Percentiles rank a stretch among this genome's conserved stretches.
phyloP scores from a whole-genome alignment of 1,284 basidiomycete genomes.

The Bjerkandera adusta region DNA sequence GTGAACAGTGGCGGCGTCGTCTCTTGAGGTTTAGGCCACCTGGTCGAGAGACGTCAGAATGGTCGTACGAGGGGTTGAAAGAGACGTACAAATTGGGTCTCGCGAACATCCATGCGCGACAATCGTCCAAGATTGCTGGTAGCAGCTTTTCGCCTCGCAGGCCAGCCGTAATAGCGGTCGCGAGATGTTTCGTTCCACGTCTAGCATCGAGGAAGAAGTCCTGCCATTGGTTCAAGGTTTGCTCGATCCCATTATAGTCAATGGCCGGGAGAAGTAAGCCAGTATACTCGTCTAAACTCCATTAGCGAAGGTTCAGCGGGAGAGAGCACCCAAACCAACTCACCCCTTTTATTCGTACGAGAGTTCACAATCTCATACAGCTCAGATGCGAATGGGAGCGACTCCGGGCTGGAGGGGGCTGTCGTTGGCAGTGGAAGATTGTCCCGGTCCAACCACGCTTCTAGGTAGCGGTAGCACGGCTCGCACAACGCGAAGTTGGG shows the following conservation, averaged over 20 bases:
- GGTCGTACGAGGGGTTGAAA: background rate
- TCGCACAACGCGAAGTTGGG: conserved; percentile 9
- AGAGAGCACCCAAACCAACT: background rate
- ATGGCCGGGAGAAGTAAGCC: conserved; percentile 9
- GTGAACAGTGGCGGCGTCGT: background rate
- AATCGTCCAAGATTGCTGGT: conserved; percentile 10
- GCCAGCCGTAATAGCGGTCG: conserved; percentile 4
- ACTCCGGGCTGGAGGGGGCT: background rate
- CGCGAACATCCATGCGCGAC: conserved; percentile 16
- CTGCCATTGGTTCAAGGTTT: conserved; percentile 12
- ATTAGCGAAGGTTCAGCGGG: background rate
- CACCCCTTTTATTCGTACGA: conserved; percentile 3
- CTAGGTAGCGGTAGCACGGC: conserved; percentile 8
- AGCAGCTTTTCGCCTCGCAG: conserved; percentile 9
- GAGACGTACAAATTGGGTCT: conserved; percentile 12
- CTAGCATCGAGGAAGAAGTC: conserved; percentile 4
- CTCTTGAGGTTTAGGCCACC: conserved; percentile 1
- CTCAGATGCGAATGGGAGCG: conserved; percentile 9
- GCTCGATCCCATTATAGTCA: conserved; percentile 13
- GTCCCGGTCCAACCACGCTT: conserved; percentile 6
- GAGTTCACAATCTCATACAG: conserved; percentile 13
- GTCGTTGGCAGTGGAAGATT: background rate
- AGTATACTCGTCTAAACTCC: conserved; percentile 1
- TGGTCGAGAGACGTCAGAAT: background rate
- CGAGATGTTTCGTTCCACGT: conserved; percentile 4